Conservation (phyloP, 2,329 filamentous ascomycete species). For the Berkeleyomyces basicola region DNA sequence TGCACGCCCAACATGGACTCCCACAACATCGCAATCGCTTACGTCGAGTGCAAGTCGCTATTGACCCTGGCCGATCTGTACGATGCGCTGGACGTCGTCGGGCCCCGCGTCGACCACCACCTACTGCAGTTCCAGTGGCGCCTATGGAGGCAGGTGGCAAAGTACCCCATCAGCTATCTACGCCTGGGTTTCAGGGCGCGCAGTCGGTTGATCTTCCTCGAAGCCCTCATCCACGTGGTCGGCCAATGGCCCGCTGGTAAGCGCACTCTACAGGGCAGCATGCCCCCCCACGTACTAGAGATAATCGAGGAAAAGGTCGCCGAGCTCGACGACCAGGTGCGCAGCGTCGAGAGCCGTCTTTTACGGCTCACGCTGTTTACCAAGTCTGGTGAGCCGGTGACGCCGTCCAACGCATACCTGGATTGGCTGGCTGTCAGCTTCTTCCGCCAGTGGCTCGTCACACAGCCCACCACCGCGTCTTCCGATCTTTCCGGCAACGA, state of each 20-base stretch:
- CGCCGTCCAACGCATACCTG: constrained; percentile 61
- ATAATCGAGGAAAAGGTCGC: constrained; percentile 92
- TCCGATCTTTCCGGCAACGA: not conserved
- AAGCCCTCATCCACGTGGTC: constrained; percentile 84
- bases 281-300: constrained; percentile 65
- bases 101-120: constrained; percentile 83
- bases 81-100: constrained; percentile 74
- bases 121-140: constrained; percentile 79
- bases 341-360: constrained; percentile 62
- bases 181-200: constrained; percentile 76
- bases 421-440: constrained; percentile 80
- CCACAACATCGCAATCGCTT: constrained; percentile 80
- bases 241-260: constrained; percentile 81
- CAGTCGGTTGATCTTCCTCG: constrained; percentile 67
- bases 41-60: constrained; percentile 84
- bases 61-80: constrained; percentile 86
- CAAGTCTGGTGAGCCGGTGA: constrained; percentile 64
- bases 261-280: constrained; percentile 54
- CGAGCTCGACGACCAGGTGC: constrained; percentile 70
- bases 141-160: constrained; percentile 90
- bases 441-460: constrained; percentile 85
- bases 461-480: constrained; percentile 63
- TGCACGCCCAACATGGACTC: constrained; percentile 67
- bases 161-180: constrained; percentile 84
- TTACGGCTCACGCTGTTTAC: constrained; percentile 70